phyloP scores from a whole-genome alignment of 768 basidiomycete species.

The Omphalotus guepiniiformis region DNA sequence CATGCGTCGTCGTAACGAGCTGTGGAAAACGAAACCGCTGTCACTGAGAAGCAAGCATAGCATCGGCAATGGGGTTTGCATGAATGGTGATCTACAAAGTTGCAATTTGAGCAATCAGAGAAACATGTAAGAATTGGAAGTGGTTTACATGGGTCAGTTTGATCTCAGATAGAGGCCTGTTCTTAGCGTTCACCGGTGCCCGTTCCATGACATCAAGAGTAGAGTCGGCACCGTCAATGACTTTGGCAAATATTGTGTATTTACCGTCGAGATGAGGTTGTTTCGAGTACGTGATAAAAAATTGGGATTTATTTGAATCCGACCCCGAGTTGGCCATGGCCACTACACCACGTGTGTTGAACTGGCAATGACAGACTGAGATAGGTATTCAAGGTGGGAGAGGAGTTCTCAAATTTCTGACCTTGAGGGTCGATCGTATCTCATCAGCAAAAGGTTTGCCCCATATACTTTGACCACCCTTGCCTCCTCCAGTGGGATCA shows the following conservation, averaged over 20 bases:
- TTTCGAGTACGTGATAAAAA: slow-evolving; percentile 88
- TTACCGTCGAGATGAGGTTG: slow-evolving; percentile 93
- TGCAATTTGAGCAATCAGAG: slow-evolving; percentile 7
- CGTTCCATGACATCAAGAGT: slow-evolving; percentile 93
- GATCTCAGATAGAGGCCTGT: slow-evolving; percentile 82
- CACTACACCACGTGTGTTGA: slow-evolving; percentile 90
- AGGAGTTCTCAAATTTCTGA: slow-evolving; percentile 27
- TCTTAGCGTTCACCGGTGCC: slow-evolving; percentile 87
- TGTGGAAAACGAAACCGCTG: no score
- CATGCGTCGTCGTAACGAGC: no score
- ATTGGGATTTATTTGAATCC: slow-evolving; percentile 90
- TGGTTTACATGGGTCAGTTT: slow-evolving; percentile 68
- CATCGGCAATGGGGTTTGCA: slow-evolving; percentile 93
- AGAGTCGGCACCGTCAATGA: slow-evolving; percentile 97
- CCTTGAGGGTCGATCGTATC: slow-evolving; percentile 91
- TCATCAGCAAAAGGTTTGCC: slow-evolving; percentile 90
- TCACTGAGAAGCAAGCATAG: slow-evolving; percentile 44
- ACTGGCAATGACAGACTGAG: slow-evolving; percentile 48
- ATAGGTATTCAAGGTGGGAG: slow-evolving; percentile 10
- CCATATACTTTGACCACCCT: slow-evolving; percentile 97
- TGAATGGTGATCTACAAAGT: slow-evolving; percentile 73
- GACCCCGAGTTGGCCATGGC: slow-evolving; percentile 98
- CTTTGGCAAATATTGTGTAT: slow-evolving; percentile 92
- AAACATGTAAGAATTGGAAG: slow-evolving; percentile 9
- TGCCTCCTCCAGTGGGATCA: slow-evolving; percentile 86